Evolutionary conservation across 768 basidiomycete species (phyloP), one percentile per base, ranked within the genome.

Genomic region (Xerocomellus amylosporus): DNA sequence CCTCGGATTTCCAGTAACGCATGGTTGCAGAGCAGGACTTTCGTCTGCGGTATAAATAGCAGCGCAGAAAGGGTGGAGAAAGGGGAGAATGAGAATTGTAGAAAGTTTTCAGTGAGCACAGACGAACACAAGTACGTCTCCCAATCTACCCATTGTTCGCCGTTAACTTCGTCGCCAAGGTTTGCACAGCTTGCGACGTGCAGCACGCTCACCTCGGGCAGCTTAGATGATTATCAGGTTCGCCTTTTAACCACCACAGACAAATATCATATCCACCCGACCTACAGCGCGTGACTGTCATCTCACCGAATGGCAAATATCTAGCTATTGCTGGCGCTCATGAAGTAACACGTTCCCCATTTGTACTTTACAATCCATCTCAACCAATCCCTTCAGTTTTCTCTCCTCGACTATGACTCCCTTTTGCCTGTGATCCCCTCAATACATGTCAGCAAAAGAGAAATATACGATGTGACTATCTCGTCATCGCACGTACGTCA

Each of bases 1-100:
- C 28, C 26, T 14, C 17, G 20, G 2, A 30, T 44, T 22, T 31
- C 22, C n/a, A 40, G 15, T 56, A 37, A 62, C 30, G 28, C 41
- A 26, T 44, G 40, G 24, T 19, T 39, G 37, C 57, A 82, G 79
- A 73, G 68, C 46, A 75, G 79, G 67, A 74, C 74, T 58, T 59
- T 98, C 49, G 80, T 88, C 0, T 95, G 94, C 58, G 96, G 96
- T 14, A 82, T 98, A 55, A 98, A 98, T 70, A 91, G 90, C 54
- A 68, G 88, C 0, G 70, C 76, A 22, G 83, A 87, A 34, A 74
- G 78, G 49, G 67, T 94, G 20, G 67, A 80, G 61, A 78, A 74
- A 19, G 87, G 87, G 8, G 74, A 80, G 61, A 98, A 98, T 63
- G 79, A 89, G 68, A 95, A 98, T 61, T 92, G 93, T 65, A 83